Evolutionary conservation across 176 grass and related monocot species (phyloP).

Genomic region (Triticum aestivum): IWGSC_CS_RefSeq_v2.1 NC_057808.1:325746441-325746940

Average conservation of each 20-base stretch:
- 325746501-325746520: slow-evolving; percentile 62
- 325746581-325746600: slow-evolving; percentile 23
- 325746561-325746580: background rate
- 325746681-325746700: slow-evolving; percentile 29
- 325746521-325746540: slow-evolving; percentile 9
- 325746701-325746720: slow-evolving; percentile 48
- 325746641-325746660: slow-evolving; percentile 77
- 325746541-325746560: background rate
- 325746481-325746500: slow-evolving; percentile 68
- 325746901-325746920: background rate
- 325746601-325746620: slow-evolving; percentile 86
- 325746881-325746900: background rate
- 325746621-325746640: slow-evolving; percentile 80
- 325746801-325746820: too few relatives aligned
- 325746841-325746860: background rate
- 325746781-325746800: too few relatives aligned
- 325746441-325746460: slow-evolving; percentile 82
- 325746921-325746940: background rate
- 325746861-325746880: background rate
- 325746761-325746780: too few relatives aligned
- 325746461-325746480: slow-evolving; percentile 56
- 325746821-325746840: background rate
- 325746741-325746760: too few relatives aligned
- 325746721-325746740: slow-evolving; percentile 31
- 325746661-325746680: slow-evolving; percentile 64